These are phyloP conservation scores for Xylariales sp. DNA, from an alignment of 2,329 filamentous ascomycete species.

Conservation along the genomic window DNA sequence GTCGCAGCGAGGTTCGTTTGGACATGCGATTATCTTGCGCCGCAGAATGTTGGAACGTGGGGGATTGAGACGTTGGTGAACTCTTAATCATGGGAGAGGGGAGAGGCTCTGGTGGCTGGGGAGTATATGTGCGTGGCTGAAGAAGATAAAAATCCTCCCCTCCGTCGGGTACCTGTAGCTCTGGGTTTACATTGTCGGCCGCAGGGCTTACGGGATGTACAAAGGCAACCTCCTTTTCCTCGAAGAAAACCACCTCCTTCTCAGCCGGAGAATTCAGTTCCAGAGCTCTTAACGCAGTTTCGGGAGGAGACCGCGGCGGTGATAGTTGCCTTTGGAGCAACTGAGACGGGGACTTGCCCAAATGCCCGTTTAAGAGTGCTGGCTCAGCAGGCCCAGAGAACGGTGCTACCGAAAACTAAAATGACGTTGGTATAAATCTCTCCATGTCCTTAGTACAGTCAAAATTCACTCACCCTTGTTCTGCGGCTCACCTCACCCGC, in stretches of 20 bases:
- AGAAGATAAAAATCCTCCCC: constrained; percentile 63
- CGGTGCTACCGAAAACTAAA: constrained; percentile 48
- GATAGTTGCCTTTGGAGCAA: constrained; percentile 41
- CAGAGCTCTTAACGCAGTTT: constrained; percentile 42
- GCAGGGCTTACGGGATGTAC: constrained; percentile 38
- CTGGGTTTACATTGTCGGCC: constrained; percentile 40
- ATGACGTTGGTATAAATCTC: constrained; percentile 20
- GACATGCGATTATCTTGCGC: constrained; percentile 33
- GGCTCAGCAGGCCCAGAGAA: constrained; percentile 45
- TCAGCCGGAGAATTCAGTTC: constrained; percentile 44
- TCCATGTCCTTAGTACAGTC: background rate
- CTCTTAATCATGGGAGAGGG: constrained; percentile 59
- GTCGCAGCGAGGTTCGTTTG: constrained; percentile 62
- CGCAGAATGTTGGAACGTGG: constrained; percentile 17
- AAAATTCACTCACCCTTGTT: constrained; percentile 70
- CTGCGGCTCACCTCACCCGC: constrained; percentile 85
- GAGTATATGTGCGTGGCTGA: constrained; percentile 69
- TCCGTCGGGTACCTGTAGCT: constrained; percentile 42
- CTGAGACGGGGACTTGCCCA: constrained; percentile 38
- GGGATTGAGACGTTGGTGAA: constrained; percentile 43
- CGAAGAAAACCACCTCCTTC: constrained; percentile 46
- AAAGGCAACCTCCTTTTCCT: constrained; percentile 42
- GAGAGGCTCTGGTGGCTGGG: constrained; percentile 60
- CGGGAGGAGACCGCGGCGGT: constrained; percentile 41
- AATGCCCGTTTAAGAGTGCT: constrained; percentile 35